Percentiles rank a stretch among this genome's conserved stretches.
phyloP scores from a whole-genome alignment of 116 monocot genomes.

The Dioscorea cayenensis region DNA sequence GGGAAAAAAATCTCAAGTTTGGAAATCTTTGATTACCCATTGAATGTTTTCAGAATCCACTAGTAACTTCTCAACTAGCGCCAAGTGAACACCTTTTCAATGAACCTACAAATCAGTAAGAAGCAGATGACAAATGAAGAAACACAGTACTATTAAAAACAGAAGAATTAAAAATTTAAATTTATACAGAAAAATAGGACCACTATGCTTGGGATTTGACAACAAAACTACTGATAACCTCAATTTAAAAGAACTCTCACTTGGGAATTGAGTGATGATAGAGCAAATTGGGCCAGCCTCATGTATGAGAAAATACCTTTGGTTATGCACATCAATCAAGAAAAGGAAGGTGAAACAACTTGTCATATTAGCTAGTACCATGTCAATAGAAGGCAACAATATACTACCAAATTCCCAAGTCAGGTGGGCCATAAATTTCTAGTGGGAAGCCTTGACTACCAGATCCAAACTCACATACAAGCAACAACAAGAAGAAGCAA shows the following conservation, averaged over 20 bases:
- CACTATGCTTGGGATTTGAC: neutral
- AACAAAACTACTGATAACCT: constrained; percentile 14
- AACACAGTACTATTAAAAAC: neutral
- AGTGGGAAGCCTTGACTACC: too few species aligned
- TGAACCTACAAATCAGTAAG: constrained; percentile 51
- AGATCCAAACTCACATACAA: too few species aligned
- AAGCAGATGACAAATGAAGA: neutral
- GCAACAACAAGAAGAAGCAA: too few species aligned
- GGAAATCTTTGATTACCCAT: constrained; percentile 24
- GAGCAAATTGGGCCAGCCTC: too few species aligned
- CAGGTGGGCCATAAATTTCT: too few species aligned
- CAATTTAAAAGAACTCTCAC: constrained; percentile 67
- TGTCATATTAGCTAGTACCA: neutral
- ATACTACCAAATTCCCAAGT: too few species aligned
- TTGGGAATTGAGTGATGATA: constrained; percentile 43
- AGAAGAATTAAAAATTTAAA: neutral
- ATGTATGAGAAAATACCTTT: constrained; percentile 99
- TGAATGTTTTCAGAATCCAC: constrained; percentile 32
- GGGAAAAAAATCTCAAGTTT: neutral
- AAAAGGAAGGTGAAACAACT: neutral
- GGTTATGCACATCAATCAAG: constrained; percentile 1
- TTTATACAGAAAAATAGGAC: too few species aligned
- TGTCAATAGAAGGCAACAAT: too few species aligned
- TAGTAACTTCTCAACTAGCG: constrained; percentile 46
- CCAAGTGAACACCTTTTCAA: constrained; percentile 66